These are phyloP conservation scores for Trichoderma simmonsii DNA, from an alignment of 2,329 filamentous ascomycete genomes.

Conservation along the genomic window DNA sequence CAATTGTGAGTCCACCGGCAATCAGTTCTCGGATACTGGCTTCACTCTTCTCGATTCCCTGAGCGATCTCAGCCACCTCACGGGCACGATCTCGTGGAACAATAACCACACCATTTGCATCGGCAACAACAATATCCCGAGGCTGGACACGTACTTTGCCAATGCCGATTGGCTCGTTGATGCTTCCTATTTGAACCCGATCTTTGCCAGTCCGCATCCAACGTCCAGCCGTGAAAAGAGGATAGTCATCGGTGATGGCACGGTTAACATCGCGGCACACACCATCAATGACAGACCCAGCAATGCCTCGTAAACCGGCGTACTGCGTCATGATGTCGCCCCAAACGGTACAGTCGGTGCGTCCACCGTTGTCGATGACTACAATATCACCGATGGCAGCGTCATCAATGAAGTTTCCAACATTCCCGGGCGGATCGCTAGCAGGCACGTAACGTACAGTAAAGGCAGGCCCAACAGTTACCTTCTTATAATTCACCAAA, in stretches of 20 bases:
- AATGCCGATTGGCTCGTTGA: constrained; percentile 30
- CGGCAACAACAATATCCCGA: neutral
- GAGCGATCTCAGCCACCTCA: neutral
- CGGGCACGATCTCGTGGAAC: neutral
- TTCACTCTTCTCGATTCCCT: neutral
- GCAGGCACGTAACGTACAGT: neutral
- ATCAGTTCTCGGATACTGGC: neutral
- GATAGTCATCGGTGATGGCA: constrained; percentile 27
- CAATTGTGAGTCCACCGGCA: neutral
- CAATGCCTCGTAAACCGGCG: neutral
- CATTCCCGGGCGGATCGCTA: neutral
- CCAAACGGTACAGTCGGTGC: neutral
- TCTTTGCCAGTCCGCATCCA: constrained; percentile 36
- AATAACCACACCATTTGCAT: neutral
- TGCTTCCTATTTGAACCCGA: constrained; percentile 30
- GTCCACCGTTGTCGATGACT: neutral
- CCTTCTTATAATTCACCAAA: neutral
- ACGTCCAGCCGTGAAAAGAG: constrained; percentile 31
- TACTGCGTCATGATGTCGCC: neutral
- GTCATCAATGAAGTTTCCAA: neutral
- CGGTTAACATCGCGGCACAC: neutral
- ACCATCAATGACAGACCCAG: neutral
- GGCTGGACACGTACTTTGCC: neutral
- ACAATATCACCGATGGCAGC: neutral
- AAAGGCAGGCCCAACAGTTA: neutral